Percentiles rank a stretch among this genome's conserved stretches.
Evolutionary conservation across 306 rosid species (phyloP).

Genomic region (Mimosa bimucronata): DNA sequence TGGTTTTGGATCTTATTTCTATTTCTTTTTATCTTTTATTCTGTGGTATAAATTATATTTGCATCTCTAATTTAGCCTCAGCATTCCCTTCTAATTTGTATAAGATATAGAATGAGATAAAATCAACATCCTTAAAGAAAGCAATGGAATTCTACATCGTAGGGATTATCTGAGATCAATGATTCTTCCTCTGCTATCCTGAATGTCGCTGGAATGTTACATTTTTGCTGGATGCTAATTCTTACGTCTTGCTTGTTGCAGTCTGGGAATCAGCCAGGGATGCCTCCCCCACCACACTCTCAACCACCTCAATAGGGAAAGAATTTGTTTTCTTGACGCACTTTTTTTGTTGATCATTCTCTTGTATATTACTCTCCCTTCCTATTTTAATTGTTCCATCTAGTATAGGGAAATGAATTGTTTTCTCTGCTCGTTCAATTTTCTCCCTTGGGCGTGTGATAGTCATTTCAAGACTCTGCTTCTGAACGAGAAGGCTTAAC

Average conservation of each 20-base stretch:
- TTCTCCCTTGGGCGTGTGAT: neutral
- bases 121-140: neutral
- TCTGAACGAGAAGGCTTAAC: constrained; percentile 9
- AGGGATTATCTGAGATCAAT: neutral
- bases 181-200: neutral
- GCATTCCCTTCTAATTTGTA: neutral
- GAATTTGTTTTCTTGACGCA: constrained; percentile 28
- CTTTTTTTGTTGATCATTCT: constrained; percentile 1
- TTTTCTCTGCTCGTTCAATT: constrained; percentile 13
- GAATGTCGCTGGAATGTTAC: neutral
- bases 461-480: neutral
- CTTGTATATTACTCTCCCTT: constrained; percentile 23
- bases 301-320: constrained; percentile 67
- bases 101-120: neutral
- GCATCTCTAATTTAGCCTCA: constrained; percentile 1
- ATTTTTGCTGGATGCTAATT: constrained; percentile 18
- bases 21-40: neutral
- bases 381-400: constrained; percentile 7
- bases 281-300: constrained; percentile 63
- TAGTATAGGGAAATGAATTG: constrained; percentile 14
- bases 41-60: neutral
- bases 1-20: constrained; percentile 19
- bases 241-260: constrained; percentile 40
- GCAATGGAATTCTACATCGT: neutral
- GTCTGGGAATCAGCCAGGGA: constrained; percentile 80